These are phyloP conservation scores for Pythium diclinum DNA, from an alignment of 352 stramenopile genomes.

Conservation along the genomic window DNA sequence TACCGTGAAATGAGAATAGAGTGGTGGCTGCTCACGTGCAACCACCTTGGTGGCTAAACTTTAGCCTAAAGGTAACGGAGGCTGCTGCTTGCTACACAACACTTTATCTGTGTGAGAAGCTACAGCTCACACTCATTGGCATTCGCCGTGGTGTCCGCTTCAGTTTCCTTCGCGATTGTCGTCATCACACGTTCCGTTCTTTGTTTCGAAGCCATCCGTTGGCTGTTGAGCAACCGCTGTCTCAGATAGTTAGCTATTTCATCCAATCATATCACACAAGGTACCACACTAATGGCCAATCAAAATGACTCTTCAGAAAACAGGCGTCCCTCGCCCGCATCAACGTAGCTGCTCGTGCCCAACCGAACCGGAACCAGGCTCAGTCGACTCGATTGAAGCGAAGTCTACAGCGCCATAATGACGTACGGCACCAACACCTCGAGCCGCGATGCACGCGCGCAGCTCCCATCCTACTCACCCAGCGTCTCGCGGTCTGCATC, in stretches of 20 bases:
- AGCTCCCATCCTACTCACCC: slow-evolving; percentile 68
- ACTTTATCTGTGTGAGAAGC: too few species aligned
- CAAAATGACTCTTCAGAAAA: neutral
- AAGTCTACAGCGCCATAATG: slow-evolving; percentile 5
- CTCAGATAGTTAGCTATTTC: neutral
- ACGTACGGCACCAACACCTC: slow-evolving; percentile 19
- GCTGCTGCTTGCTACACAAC: too few species aligned
- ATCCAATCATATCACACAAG: neutral
- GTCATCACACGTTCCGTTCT: neutral
- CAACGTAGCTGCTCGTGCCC: too few species aligned
- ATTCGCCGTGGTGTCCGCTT: neutral
- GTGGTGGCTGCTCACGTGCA: too few species aligned
- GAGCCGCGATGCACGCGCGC: slow-evolving; percentile 18
- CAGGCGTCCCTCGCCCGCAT: too few species aligned
- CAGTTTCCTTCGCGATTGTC: neutral
- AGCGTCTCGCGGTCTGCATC: slow-evolving; percentile 38
- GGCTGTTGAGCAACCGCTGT: neutral
- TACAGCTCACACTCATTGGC: too few species aligned
- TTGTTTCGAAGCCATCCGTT: neutral
- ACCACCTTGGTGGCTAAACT: too few species aligned
- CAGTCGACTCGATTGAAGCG: neutral
- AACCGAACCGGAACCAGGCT: too few species aligned
- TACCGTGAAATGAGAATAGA: too few species aligned
- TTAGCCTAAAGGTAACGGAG: too few species aligned
- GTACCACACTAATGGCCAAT: neutral